These are phyloP conservation scores for Mrakia blollopis DNA, from an alignment of 768 basidiomycete species.

Conservation along the genomic window DNA sequence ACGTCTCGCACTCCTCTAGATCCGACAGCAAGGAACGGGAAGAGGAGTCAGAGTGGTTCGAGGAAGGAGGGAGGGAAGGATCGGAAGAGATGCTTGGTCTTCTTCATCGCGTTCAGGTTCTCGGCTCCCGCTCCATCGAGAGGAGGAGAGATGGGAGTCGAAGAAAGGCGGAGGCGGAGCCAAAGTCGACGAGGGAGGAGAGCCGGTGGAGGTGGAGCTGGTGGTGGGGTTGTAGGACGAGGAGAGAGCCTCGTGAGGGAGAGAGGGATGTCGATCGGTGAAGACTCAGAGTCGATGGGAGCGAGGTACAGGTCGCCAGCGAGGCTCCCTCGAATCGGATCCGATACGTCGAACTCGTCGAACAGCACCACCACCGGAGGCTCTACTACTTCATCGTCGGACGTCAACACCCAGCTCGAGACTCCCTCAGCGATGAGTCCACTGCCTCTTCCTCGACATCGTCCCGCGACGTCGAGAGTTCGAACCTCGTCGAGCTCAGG, in stretches of 20 bases:
- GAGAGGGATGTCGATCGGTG: background rate
- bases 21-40: background rate
- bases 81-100: conserved; percentile 13
- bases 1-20: background rate
- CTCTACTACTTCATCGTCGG: background rate
- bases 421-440: conserved; percentile 9
- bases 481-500: conserved; percentile 8
- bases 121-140: background rate
- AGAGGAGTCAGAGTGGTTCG: conserved; percentile 5
- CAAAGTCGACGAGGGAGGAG: conserved; percentile 14
- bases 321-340: background rate
- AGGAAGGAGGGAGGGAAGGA: conserved; percentile 12
- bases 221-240: background rate
- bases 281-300: background rate
- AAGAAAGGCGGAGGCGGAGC: conserved; percentile 23
- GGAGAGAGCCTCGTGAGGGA: background rate
- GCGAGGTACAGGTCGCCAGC: background rate
- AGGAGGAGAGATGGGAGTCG: background rate
- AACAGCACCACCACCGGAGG: background rate
- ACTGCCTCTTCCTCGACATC: background rate
- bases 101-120: conserved; percentile 30
- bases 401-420: background rate
- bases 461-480: background rate
- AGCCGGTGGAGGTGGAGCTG: conserved; percentile 1
- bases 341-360: background rate